Conservation (phyloP, 176 grass and related monocot species). For the Eleusine indica region DNA sequence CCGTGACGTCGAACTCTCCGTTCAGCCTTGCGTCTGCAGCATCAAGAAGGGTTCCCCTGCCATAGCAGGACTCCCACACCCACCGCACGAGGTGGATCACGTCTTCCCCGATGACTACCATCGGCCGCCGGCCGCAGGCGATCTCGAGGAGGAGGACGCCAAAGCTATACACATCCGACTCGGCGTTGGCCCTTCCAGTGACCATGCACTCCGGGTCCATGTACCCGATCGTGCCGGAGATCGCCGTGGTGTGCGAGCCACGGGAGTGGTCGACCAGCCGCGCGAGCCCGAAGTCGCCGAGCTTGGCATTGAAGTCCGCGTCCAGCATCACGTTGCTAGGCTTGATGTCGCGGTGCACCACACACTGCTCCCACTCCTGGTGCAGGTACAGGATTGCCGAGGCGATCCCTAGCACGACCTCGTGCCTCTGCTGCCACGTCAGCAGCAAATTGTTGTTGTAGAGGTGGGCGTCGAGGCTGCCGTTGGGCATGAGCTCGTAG, state of each 20-base stretch:
- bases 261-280: constrained; percentile 41
- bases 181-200: constrained; percentile 4
- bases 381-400: not conserved
- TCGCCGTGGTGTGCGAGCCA: not conserved
- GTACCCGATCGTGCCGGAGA: constrained; percentile 43
- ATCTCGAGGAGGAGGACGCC: constrained; percentile 53
- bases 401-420: not conserved
- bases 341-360: constrained; percentile 47
- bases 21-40: constrained; percentile 30
- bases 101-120: not conserved
- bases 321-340: constrained; percentile 50
- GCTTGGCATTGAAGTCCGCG: constrained; percentile 36
- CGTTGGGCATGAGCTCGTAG: constrained; percentile 86
- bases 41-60: constrained; percentile 25
- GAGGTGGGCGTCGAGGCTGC: constrained; percentile 59
- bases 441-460: not conserved
- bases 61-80: constrained; percentile 32
- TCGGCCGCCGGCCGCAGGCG: constrained; percentile 17
- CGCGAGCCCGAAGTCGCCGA: constrained; percentile 46
- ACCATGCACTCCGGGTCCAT: constrained; percentile 40
- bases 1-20: not conserved
- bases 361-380: constrained; percentile 15
- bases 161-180: constrained; percentile 56
- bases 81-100: not conserved
- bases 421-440: not conserved